Evolutionary conservation across 441 rosid species (phyloP), one percentile per base, ranked within the genome.

Genomic region (Pelargonium cotyledonis): DNA sequence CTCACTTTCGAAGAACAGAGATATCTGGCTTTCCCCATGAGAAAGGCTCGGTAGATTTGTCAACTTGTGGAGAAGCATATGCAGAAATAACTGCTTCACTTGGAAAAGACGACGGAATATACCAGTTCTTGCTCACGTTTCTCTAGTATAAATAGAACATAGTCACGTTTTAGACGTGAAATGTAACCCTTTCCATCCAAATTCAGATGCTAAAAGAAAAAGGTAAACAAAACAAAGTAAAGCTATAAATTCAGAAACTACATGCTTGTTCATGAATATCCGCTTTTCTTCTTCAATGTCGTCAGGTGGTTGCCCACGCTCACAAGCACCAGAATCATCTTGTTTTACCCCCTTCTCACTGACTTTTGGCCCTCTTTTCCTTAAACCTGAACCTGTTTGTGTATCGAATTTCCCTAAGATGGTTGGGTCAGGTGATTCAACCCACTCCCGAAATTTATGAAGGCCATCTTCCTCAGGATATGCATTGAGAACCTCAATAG

Each of bases 121-220:
- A 91, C 98, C 98, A 92, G 76, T 95, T 95, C 84, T 95, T 95
- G 91, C 99, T 92, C 77, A 92, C 96, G 72, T 95, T 95, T 81
- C 99, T 89, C 98, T 95, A 77, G 58, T 72, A 35, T 67, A 70
- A 65, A 71, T 53, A 29, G 18, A 19, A 9, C 43, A 57, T 19
- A 70, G 21, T 70, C 12, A 75, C 66, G 58, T 18, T 62, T 71
- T 12, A 21, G 16, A 61, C 51, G 55, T 47, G 72, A 53, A 77
- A 18, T 26, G 51, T 18, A 44, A 68, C 60, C 55, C 61, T 68
- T 65, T 49, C 63, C 38, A 6, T 5, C 63, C 23, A 65, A 67
- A 35, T 15, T 9, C 53, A 43, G 9, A 26, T 60, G 55, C 40
- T 15, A 29, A 66, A 67, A 64, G 41, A 47, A 72, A 19, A 19